phyloP scores from a whole-genome alignment of 768 basidiomycete genomes.

The Aureoboletus auriporus region DNA sequence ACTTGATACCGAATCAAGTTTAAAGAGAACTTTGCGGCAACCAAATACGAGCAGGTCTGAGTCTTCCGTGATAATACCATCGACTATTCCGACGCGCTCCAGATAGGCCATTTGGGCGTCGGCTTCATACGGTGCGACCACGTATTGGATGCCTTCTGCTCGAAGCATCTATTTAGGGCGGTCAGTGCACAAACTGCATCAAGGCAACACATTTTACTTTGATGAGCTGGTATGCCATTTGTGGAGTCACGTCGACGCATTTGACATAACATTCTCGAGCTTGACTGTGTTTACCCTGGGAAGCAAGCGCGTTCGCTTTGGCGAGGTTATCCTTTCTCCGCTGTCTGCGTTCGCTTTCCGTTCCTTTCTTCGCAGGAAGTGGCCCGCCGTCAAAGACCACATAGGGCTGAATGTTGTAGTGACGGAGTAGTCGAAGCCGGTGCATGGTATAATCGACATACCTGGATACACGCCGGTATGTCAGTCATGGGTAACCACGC shows the following conservation, averaged over 20 bases:
- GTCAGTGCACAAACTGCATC: conserved; percentile 2
- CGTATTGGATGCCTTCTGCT: conserved; percentile 74
- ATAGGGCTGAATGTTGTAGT: conserved; percentile 83
- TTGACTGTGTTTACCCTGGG: conserved; percentile 73
- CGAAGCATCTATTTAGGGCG: conserved; percentile 63
- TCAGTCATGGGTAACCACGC: conserved; percentile 1
- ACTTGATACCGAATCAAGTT: conserved; percentile 68
- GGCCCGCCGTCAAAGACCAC: conserved; percentile 97
- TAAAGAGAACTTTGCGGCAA: conserved; percentile 90
- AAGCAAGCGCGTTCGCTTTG: conserved; percentile 65
- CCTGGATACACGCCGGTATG: conserved; percentile 37
- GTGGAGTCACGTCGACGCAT: conserved; percentile 91
- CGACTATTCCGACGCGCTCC: conserved; percentile 75
- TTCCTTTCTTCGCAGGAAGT: conserved; percentile 89
- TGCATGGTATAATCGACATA: conserved; percentile 98
- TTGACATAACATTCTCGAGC: conserved; percentile 89
- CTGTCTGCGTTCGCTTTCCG: conserved; percentile 76
- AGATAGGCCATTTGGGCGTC: conserved; percentile 95
- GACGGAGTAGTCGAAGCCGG: conserved; percentile 77
- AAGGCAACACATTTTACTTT: conserved; percentile 51
- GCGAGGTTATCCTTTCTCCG: conserved; percentile 74
- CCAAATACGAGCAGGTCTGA: conserved; percentile 97
- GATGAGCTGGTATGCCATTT: conserved; percentile 97
- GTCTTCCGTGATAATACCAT: conserved; percentile 95
- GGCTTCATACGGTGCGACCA: conserved; percentile 98